Percentiles rank a stretch among this genome's conserved stretches.
Conservation (phyloP, 2,329 filamentous ascomycete species). For the Endoconidiophora polonica region DNA sequence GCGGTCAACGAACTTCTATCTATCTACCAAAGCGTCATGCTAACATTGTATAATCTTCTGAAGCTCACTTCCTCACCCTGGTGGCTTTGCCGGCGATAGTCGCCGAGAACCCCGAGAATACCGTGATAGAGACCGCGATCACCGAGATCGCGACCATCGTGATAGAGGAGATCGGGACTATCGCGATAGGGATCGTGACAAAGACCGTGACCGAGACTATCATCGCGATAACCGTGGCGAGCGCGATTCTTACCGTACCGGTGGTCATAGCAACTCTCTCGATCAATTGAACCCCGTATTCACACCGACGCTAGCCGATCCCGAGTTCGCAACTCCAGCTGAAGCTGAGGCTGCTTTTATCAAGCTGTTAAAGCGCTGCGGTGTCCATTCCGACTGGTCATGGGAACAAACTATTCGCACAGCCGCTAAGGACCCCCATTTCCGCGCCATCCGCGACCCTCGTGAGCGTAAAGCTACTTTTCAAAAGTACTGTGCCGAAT, state of each 20-base stretch:
- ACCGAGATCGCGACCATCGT: conserved; percentile 17
- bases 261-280: neutral
- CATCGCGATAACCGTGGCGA: conserved; percentile 16
- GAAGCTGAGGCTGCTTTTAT: conserved; percentile 87
- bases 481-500: conserved; percentile 84
- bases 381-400: conserved; percentile 78
- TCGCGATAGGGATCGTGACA: conserved; percentile 24
- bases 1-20: neutral
- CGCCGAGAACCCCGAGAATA: conserved; percentile 20
- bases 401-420: conserved; percentile 82
- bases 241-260: conserved; percentile 19
- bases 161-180: conserved; percentile 16
- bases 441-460: conserved; percentile 81
- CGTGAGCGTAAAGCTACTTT: conserved; percentile 81
- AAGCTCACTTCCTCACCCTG: conserved; percentile 22
- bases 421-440: conserved; percentile 80
- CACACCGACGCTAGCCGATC: conserved; percentile 49
- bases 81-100: conserved; percentile 21
- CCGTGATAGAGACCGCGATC: conserved; percentile 19
- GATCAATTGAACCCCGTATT: conserved; percentile 18
- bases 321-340: conserved; percentile 62
- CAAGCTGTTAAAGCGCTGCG: conserved; percentile 71
- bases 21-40: neutral
- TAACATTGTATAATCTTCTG: neutral
- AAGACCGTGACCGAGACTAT: conserved; percentile 24